A percentile compares a stretch with the other conserved stretches of the same genome.
Conservation (phyloP, 2,329 filamentous ascomycete species). For the Calonectria fujianensis region DNA sequence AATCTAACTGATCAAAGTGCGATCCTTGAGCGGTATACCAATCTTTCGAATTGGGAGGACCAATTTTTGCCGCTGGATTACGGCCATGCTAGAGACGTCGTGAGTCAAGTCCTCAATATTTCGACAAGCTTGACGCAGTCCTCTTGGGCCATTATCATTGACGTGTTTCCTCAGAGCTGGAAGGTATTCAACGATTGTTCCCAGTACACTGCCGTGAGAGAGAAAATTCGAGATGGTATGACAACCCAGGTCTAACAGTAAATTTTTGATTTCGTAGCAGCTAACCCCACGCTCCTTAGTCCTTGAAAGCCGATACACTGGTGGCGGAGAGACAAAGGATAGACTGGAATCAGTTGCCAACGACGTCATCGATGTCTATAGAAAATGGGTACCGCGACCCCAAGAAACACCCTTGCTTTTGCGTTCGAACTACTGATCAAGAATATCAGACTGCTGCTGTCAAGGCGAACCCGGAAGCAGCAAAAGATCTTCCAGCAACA, state of each 20-base stretch:
- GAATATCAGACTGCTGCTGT: too few relatives aligned
- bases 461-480: too few relatives aligned
- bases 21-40: background rate
- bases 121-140: too few relatives aligned
- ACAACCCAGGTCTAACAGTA: background rate
- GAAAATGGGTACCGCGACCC: too few relatives aligned
- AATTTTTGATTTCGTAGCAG: background rate
- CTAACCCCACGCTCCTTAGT: background rate
- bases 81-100: background rate
- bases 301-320: background rate
- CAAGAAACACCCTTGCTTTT: too few relatives aligned
- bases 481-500: too few relatives aligned
- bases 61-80: background rate
- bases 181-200: background rate
- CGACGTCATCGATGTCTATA: too few relatives aligned
- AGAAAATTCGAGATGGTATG: background rate
- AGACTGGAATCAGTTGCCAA: background rate
- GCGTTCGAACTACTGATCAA: too few relatives aligned
- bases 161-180: background rate
- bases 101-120: background rate
- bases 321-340: background rate
- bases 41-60: background rate
- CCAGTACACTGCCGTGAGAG: background rate
- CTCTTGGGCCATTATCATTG: background rate
- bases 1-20: too few relatives aligned